These are phyloP conservation scores for Singerocomus inundabilis DNA, from an alignment of 1,284 basidiomycete species.

Conservation along the genomic window DNA sequence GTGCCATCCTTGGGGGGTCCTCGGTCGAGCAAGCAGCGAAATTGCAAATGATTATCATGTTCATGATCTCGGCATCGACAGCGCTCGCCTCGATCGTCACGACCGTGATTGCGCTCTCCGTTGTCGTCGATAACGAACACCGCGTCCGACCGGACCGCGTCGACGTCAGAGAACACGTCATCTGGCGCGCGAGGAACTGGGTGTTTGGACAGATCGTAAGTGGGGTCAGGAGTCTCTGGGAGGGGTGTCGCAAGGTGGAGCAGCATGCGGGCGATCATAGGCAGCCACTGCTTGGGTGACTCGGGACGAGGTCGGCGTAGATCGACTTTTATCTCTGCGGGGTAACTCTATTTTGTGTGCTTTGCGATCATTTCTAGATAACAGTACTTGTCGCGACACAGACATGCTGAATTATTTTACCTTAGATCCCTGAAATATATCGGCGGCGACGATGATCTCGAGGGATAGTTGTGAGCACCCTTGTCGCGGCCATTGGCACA, in stretches of 20 bases:
- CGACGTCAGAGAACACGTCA: conserved; percentile 45
- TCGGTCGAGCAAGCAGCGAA: conserved; percentile 81
- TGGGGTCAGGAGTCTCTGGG: conserved; percentile 6
- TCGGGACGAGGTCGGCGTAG: background rate
- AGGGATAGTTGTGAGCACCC: too few species aligned
- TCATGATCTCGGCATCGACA: conserved; percentile 81
- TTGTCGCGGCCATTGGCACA: too few species aligned
- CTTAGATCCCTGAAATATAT: too few species aligned
- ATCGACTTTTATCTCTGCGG: background rate
- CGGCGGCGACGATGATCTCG: too few species aligned
- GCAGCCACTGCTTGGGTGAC: conserved; percentile 18
- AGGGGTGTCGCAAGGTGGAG: conserved; percentile 5
- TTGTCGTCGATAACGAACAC: conserved; percentile 67
- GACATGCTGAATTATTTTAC: too few species aligned
- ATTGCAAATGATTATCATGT: conserved; percentile 89
- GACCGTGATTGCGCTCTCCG: conserved; percentile 56
- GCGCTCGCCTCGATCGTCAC: conserved; percentile 66
- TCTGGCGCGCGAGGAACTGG: conserved; percentile 45
- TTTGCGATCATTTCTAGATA: conserved; percentile 4
- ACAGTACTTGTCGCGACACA: too few species aligned
- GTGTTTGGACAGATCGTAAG: conserved; percentile 18
- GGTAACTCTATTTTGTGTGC: conserved; percentile 7
- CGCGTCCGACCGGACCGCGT: conserved; percentile 71
- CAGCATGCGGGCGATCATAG: background rate
- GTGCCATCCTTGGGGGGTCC: conserved; percentile 82